Evolutionary conservation across 768 basidiomycete species (phyloP), one percentile per base, ranked within the genome.

Genomic region (Termitomyces sp.): DNA sequence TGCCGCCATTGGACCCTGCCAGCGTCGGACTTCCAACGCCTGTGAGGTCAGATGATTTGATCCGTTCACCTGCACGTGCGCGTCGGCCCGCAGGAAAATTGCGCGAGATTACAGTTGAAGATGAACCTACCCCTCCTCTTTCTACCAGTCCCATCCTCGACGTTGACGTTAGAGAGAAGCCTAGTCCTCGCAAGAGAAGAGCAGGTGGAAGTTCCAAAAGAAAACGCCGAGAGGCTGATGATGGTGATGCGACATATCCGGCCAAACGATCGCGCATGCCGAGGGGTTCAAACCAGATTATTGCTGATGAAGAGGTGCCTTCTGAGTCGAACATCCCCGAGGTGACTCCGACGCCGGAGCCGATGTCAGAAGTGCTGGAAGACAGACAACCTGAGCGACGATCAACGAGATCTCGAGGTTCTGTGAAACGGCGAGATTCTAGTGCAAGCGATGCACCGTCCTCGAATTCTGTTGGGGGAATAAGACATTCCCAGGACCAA

Each of bases 241-340:
- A 85, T 45, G 80, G 78, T 12, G 84, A 87, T 58, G 76, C 79
- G 1, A 78, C 81, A n/a, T 87, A 86, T 63, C 85, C 86, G n/a
- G 82, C 85, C 11, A 88, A 86, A 68, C 77, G 84, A 24, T 74
- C 82, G 19, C 78, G 85, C 26, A 71, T 77, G 53, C 77, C 82
- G 6, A 70, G 85, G 57, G 75, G 75, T 14, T 67, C 67, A 8
- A 65, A 64, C 17, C 70, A 64, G 35, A 45, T 58, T 22, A 51
- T 49, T n/a, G 65, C 63, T 32, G 79, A 79, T 53, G 77, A 75
- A 0, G 77, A 74, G n/a, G 73, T 71, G 2, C 71, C 75, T 17
- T 60, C 68, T 21, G 74, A 71, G 46, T 57, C 54, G 32, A 56
- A 49, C 32, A 53, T 59, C 26, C 58, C 62, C 2, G 54, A 61